Base-by-base conservation (phyloP, 257 asterid species). In the Lantana camara region DNA sequence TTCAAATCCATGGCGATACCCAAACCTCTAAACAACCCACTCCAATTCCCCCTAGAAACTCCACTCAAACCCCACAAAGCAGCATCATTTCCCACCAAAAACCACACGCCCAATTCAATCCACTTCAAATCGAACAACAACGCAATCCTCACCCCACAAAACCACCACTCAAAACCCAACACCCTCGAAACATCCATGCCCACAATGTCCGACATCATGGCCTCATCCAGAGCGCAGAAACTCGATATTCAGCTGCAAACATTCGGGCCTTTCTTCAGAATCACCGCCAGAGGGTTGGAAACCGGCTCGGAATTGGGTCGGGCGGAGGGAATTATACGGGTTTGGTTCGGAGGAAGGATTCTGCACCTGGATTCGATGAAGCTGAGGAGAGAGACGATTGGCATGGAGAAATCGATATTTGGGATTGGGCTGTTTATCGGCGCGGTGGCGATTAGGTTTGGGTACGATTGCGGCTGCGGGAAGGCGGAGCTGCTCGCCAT, bases 371-470 rank as follows among this genome's bases (percentile, higher is more conserved):
- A 92, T 64, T 83, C 95, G 7, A 82, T 93, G 35, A 87, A 51
- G 68, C 77, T 93, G 77, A 60, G 67, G 17, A 83, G 78, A 50
- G 96, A 85, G 63, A 87, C 95, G 0, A 42, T 90, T 57, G 85
- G 89, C 15, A 84, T 93, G 92, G 87, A 90, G 72, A 90, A 82
- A 63, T 93, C 99, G 2, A 82, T 93, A 22, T 92, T 87, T 53
- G 98, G 99, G 40, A 85, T 93, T 27, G 97, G 99, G 6, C 71
- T 93, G 85, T 93, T 90, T 23, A 41, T 93, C 46, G 99, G 99
- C 45, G 99, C 99, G 1, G 88, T 84, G 16, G 98, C 98, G 9
- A 81, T 89, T 13, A 72, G 97, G 52, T 77, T 80, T 69, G 98
- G 98, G 6, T 83, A 75, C 40, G 95, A 89, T 16, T 72, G 82